Evolutionary conservation across 371 early-diverging fungal genomes (phyloP), one percentile per base, ranked within the genome.

Genomic region (Haplosporangium sp.): DNA sequence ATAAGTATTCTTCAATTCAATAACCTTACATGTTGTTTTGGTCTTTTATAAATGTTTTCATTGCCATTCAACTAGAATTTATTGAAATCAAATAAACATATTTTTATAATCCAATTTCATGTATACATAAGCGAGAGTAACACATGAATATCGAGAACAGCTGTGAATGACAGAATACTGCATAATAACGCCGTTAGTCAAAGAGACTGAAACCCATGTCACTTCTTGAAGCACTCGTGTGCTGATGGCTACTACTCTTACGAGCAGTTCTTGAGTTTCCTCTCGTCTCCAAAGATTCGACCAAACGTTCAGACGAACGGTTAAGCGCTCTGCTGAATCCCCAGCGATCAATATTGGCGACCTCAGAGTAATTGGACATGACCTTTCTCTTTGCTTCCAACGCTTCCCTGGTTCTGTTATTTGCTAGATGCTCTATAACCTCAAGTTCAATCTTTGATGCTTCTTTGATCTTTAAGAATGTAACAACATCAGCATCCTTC

Each of bases 341-440:
- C 38, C 68, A 48, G 10, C 69, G 68, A 60, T 74, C 74, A 2
- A 34, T 59, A 27, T 59, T 9, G 42, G 63, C 42, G 44, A 60
- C 50, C 45, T 60, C 63, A 9, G 20, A 11, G 39, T 68, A 74
- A 68, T 60, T 74, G 60, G 52, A 17, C 15, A 68, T 59, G n/a
- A 64, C 74, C 37, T 60, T 47, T 64, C 53, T 74, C 37, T 74
- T 74, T 47, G 68, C 67, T 17, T 19, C 20, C 52, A 74, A n/a
- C 34, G 74, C 74, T 20, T 74, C 68, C 6, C 50, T 17, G 15
- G 68, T 74, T 55, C 74, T 48, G 61, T 74, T 74, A 27, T 74
- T 67, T 37, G 74, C 74, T 65, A 74, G 27, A 55, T 74, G 74
- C 8, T 74, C 68, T 64, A 74, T 40, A 34, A 63, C 68, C 20